Base-by-base conservation (phyloP, 805 yeast genomes). In the Saturnispora serradocipensis region DNA sequence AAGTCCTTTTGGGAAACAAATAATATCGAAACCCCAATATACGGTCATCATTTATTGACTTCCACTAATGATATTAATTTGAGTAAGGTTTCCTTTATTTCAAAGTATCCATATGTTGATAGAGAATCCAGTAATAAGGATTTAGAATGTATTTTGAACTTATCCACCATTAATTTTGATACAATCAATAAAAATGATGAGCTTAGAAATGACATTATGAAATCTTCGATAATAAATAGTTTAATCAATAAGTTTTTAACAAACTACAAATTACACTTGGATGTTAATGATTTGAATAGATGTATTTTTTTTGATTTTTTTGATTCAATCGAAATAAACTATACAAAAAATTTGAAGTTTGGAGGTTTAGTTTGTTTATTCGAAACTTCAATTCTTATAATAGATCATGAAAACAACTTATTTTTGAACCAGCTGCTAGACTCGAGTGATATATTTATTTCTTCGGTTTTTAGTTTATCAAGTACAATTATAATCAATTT, bases 101-200 rank as follows among this genome's bases (percentile, higher is more conserved):
- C 69, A 1, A 67, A 65, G 42, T 51, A 50, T 25, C 56, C 64
- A 2, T 58, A 59, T n/a, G 53, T 64, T 28, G 43, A 16, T 16
- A 45, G n/a, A 38, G 57, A 16, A 56, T 8, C 32, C 4, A 8
- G 22, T 5, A 42, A 42, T 27, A 25, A 58, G 38, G 59, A 61
- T n/a, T 49, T 65, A 3, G 54, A 59, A 11, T 59, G 63, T 48
- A 61, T 63, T 6, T 13, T 61, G 8, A 61, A 59, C 46, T 30
- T 65, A 22, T 57, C 54, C 18, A 52, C 62, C 3, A 56, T 59
- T 10, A 61, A 59, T 22, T 64, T 60, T 53, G 69, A 65, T 46
- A 58, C 60, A 1, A 56, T 63, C 4, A 51, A 53, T 10, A 49
- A 54, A 5, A 55, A 55, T 4, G 48, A 60, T 16, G 58, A 57